Evolutionary conservation across 2,329 filamentous ascomycete species (phyloP).

Genomic region (Pseudogymnoascus sp.): DNA sequence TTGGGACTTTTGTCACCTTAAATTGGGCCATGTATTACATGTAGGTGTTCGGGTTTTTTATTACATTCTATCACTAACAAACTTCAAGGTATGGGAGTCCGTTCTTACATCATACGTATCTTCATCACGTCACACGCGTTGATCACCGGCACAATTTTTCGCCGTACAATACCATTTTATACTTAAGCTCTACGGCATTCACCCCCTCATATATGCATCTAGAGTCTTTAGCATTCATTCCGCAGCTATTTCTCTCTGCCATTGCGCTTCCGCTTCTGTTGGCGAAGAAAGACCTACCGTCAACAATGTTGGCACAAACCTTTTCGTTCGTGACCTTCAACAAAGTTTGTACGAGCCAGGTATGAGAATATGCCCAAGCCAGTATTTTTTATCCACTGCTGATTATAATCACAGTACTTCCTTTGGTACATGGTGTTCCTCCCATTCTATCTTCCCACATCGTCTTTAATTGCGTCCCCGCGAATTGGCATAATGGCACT

Average conservation of each 20-base stretch:
- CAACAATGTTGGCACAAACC: constrained; percentile 86
- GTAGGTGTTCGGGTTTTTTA: constrained; percentile 37
- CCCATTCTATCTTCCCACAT: constrained; percentile 79
- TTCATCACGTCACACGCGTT: constrained; percentile 86
- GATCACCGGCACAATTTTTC: constrained; percentile 99
- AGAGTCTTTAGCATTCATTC: constrained; percentile 80
- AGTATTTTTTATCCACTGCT: background rate
- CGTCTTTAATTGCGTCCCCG: constrained; percentile 57
- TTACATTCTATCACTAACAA: constrained; percentile 5
- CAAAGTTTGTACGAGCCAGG: constrained; percentile 97
- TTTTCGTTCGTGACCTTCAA: constrained; percentile 98
- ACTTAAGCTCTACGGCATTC: constrained; percentile 64
- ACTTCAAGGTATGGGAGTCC: constrained; percentile 59
- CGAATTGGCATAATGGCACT: constrained; percentile 57
- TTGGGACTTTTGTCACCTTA: constrained; percentile 63
- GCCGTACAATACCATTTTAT: constrained; percentile 85
- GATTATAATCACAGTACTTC: constrained; percentile 61
- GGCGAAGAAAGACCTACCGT: constrained; percentile 72
- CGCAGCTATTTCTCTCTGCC: constrained; percentile 74
- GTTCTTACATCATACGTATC: constrained; percentile 83
- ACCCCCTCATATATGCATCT: constrained; percentile 37
- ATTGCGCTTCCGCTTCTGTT: constrained; percentile 66
- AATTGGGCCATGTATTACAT: constrained; percentile 72
- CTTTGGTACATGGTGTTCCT: constrained; percentile 95
- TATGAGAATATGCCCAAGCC: constrained; percentile 33